Percentiles rank a stretch among this genome's conserved stretches.
Evolutionary conservation across 768 basidiomycete genomes (phyloP).

Genomic region (Amanita brunnescens): DNA sequence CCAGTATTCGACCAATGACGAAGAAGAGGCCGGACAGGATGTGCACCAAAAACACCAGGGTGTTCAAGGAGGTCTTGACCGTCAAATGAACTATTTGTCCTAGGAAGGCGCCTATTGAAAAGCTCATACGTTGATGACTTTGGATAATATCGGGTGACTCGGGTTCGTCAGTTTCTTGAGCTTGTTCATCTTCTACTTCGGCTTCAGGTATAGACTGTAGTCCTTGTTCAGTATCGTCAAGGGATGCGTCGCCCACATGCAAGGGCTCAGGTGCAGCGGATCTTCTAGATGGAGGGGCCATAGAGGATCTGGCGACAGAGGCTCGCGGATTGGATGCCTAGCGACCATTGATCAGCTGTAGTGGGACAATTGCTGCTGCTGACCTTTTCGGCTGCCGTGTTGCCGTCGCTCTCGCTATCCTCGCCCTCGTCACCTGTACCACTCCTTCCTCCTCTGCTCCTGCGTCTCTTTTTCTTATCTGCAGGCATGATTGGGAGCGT

Average conservation of each 20-base stretch:
- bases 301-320: constrained; percentile 29
- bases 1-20: constrained; percentile 39
- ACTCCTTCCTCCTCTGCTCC: constrained; percentile 34
- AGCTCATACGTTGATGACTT: constrained; percentile 21
- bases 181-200: constrained; percentile 15
- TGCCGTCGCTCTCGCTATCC: constrained; percentile 37
- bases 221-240: constrained; percentile 39
- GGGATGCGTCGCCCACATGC: constrained; percentile 25
- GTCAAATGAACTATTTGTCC: constrained; percentile 30
- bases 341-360: constrained; percentile 6
- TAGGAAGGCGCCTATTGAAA: constrained; percentile 35
- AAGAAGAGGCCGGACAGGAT: constrained; percentile 30
- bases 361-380: constrained; percentile 9
- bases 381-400: constrained; percentile 24
- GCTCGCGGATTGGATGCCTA: constrained; percentile 21
- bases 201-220: constrained; percentile 57
- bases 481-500: constrained; percentile 60
- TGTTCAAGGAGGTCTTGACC: constrained; percentile 14
- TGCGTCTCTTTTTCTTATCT: constrained; percentile 54
- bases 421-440: constrained; percentile 42
- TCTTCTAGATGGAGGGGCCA: constrained; percentile 26
- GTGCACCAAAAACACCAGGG: constrained; percentile 20
- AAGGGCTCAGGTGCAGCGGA: constrained; percentile 21
- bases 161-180: constrained; percentile 12
- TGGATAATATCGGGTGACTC: constrained; percentile 13